Evolutionary conservation across 148 eudicot genomes (phyloP).

Genomic region (Drosera capensis): DNA sequence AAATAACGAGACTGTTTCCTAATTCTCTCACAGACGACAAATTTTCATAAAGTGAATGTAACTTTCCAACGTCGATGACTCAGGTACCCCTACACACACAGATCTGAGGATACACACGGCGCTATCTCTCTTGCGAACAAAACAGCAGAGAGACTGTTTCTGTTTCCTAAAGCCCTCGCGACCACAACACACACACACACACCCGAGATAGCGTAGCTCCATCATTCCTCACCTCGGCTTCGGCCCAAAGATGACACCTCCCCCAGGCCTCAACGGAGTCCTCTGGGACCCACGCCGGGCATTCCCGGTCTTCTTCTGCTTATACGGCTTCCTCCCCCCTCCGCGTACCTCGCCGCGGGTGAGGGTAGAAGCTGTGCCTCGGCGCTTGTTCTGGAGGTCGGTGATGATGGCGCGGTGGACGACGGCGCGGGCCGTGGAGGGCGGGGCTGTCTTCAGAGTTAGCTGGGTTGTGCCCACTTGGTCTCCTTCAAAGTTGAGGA

Average conservation of each 20-base stretch:
- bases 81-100: no score
- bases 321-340: slow-evolving; percentile 73
- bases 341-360: slow-evolving; percentile 89
- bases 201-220: no score
- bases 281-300: slow-evolving; percentile 76
- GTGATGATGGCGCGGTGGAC: slow-evolving; percentile 86
- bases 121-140: no score
- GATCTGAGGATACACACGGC: no score
- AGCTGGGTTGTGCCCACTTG: slow-evolving; percentile 53
- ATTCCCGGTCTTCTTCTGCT: slow-evolving; percentile 78
- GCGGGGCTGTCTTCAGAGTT: slow-evolving; percentile 54
- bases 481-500: slow-evolving; percentile 66
- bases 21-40: no score
- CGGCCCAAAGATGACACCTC: slow-evolving; percentile 83
- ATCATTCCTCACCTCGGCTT: no score
- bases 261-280: slow-evolving; percentile 78
- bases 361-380: slow-evolving; percentile 89
- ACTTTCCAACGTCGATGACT: no score
- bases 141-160: no score
- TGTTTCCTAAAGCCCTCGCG: no score
- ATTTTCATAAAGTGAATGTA: no score
- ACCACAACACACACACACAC: no score
- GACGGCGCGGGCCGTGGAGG: slow-evolving; percentile 87
- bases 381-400: slow-evolving; percentile 66
- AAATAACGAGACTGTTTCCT: no score